Base-by-base conservation (phyloP, 805 yeast species). In the Wickerhamiella sergipiensis region DNA sequence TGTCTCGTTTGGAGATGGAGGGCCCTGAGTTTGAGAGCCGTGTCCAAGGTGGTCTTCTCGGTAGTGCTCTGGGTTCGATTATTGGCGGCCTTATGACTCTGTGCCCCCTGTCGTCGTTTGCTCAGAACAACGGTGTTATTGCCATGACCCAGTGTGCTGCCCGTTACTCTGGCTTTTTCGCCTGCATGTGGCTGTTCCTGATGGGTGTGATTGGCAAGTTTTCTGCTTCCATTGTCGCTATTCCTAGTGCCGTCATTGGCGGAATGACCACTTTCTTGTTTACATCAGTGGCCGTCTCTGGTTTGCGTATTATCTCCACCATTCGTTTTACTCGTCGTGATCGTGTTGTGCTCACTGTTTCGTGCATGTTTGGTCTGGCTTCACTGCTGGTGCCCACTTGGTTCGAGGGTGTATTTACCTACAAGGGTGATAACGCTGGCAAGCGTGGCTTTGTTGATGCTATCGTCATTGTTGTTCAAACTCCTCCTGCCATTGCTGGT, bases 101-200 rank as follows among this genome's bases (percentile, higher is more conserved):
- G 50, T 83, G 95, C n/a, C 95, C 96, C 52, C 73, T 87, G 79
- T 81, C 94, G 12, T 83, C 92, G 0, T 89, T 89, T 71, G 95
- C 96, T 13, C 96, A 88, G 69, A 89, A 89, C 69, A 89, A 89
- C 65, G 96, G 96, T 73, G 95, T 88, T 52, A 87, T 88, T 57
- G 81, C 95, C 43, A 75, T 89, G 65, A 89, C 96, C 47, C 86
- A 85, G 65, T 87, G 95, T 69, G 96, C 95, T 46, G 81, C 85
- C 60, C 77, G 94, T 69, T 72, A 75, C 47, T 86, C 78, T 22
- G 97, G 92, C 40, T 80, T 79, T 66, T 83, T 85, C 78, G 78
- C 85, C 69, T 82, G 85, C 56, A 77, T 85, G 71, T 85, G 84
- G 72, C 70, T 88, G 57, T 62, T 88, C 51, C 65, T 88, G 53